phyloP scores from a whole-genome alignment of 805 yeast genomes.

The Spathaspora girioi region DNA sequence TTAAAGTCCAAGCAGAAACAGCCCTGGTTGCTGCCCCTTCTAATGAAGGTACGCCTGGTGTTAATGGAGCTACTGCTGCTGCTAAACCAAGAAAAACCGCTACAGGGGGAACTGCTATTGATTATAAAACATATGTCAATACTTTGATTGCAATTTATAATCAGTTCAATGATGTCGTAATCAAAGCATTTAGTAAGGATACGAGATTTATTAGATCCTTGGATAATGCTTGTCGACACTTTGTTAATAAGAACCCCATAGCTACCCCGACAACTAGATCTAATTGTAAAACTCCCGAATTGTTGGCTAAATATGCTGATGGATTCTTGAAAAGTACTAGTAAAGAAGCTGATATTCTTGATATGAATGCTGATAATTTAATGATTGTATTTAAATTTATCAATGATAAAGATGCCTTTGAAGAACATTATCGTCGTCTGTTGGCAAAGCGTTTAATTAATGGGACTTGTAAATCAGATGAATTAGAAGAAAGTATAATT shows the following conservation, averaged over 20 bases:
- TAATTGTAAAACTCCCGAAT: constrained; percentile 83
- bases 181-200: constrained; percentile 64
- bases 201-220: constrained; percentile 80
- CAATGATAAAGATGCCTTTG: constrained; percentile 94
- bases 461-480: constrained; percentile 81
- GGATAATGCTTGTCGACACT: constrained; percentile 82
- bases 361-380: constrained; percentile 78
- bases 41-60: constrained; percentile 5
- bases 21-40: constrained; percentile 7
- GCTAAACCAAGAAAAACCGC: constrained; percentile 10
- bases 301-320: constrained; percentile 87
- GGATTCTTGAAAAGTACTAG: constrained; percentile 72
- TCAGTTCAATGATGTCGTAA: constrained; percentile 63
- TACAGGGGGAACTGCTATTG: constrained; percentile 34
- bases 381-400: constrained; percentile 84
- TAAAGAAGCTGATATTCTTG: constrained; percentile 64
- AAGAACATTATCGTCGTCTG: constrained; percentile 83
- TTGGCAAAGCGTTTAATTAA: constrained; percentile 87
- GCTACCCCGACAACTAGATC: constrained; percentile 64
- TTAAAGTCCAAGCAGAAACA: constrained; percentile 32
- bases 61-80: constrained; percentile 7
- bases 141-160: constrained; percentile 68
- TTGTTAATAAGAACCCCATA: constrained; percentile 77
- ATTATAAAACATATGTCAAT: constrained; percentile 78
- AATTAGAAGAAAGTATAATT: constrained; percentile 79